Evolutionary conservation across 345 rosid genomes (phyloP).

Genomic region (Euclidium syriacum): DNA sequence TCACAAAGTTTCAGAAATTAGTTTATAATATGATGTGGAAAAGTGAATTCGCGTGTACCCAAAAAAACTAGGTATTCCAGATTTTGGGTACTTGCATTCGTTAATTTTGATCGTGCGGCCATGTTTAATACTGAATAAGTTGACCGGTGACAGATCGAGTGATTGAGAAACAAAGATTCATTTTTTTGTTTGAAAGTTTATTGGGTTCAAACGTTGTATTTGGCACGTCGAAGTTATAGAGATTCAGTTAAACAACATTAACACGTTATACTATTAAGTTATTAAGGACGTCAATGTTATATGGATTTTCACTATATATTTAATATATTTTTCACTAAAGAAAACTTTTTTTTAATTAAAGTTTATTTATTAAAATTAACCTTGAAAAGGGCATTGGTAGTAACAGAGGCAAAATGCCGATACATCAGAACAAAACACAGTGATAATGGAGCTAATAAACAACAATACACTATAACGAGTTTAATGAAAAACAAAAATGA

Average conservation of each 20-base stretch:
- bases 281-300: not conserved
- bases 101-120: slow-evolving; percentile 24
- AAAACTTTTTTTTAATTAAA: too few species aligned
- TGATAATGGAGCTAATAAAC: too few species aligned
- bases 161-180: slow-evolving; percentile 11
- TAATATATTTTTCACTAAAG: too few species aligned
- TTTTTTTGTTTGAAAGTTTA: not conserved
- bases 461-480: too few species aligned
- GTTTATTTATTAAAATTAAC: too few species aligned
- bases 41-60: too few species aligned
- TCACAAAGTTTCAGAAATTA: not conserved
- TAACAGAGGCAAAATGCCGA: too few species aligned
- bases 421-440: too few species aligned
- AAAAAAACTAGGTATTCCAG: not conserved
- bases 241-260: not conserved
- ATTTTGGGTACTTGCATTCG: not conserved
- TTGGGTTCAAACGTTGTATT: slow-evolving; percentile 15
- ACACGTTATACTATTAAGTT: not conserved
- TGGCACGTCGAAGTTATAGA: slow-evolving; percentile 13
- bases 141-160: slow-evolving; percentile 9
- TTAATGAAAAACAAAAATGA: too few species aligned
- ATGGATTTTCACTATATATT: too few species aligned
- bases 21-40: not conserved
- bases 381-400: too few species aligned
- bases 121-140: slow-evolving; percentile 5